Evolutionary conservation across 176 grass and related monocot species (phyloP).

Genomic region (Ensete glaucum): DNA sequence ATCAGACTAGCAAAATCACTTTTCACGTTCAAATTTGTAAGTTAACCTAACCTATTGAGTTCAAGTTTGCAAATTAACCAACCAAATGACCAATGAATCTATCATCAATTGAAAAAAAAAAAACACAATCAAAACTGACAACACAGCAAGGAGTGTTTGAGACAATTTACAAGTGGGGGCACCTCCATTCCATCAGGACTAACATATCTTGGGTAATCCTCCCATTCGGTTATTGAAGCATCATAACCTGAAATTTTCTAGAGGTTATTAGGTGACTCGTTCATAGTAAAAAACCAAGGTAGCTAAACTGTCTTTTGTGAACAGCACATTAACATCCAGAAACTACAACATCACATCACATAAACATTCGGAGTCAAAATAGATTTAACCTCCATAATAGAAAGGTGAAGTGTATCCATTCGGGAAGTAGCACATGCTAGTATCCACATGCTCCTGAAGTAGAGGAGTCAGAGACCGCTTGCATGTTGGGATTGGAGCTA

Average conservation of each 20-base stretch:
- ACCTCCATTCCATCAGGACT: conserved; percentile 9
- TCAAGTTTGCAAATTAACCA: not conserved
- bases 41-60: too few relatives aligned
- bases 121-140: not conserved
- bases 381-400: conserved; percentile 39
- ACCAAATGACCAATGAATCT: not conserved
- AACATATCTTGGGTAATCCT: conserved; percentile 18
- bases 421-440: conserved; percentile 35
- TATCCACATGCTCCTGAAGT: conserved; percentile 35
- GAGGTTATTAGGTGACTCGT: not conserved
- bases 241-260: conserved; percentile 4
- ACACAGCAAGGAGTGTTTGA: not conserved
- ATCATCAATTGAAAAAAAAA: not conserved
- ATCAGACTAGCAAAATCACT: too few relatives aligned
- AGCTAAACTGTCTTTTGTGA: not conserved
- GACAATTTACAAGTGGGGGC: not conserved
- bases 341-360: too few relatives aligned
- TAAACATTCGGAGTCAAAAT: not conserved
- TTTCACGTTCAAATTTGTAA: too few relatives aligned
- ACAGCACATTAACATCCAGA: too few relatives aligned
- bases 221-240: not conserved
- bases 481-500: conserved; percentile 4
- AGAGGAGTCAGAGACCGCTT: conserved; percentile 33
- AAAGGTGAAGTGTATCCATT: conserved; percentile 42
- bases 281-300: not conserved